Base-by-base conservation (phyloP, 108 stramenopile genomes). In the Nannochloropsis oceanica region DNA sequence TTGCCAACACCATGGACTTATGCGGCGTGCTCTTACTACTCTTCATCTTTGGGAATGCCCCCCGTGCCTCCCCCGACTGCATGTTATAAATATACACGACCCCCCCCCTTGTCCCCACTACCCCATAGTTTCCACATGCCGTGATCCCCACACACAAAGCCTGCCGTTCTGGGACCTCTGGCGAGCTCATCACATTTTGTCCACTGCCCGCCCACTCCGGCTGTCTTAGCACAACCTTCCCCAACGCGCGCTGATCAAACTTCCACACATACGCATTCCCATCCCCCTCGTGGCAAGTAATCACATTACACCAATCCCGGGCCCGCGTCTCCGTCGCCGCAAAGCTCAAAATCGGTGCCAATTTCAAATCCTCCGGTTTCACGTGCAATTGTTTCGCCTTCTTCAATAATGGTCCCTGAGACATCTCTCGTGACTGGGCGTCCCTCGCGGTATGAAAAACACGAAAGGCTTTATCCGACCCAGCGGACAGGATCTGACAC, bases 81-180 rank as follows among this genome's bases (percentile, higher is more conserved):
- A 97, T 86, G 87, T 97, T 97, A 92, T 97, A 99, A 90, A 94
- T 94, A 93, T 94, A 96, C 12, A 99, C 92, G 25, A 87, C 87
- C 82, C 98, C 98, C 24, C 95, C 95, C 79, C 91, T 84, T n/a
- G 95, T 96, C 46, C 97, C 98, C 27, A 99, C 96, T 18, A 97
- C 84, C 7, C 94, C 95, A 89, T 93, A 97, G 92, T 96, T 84
- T 5, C 92, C 92, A 79, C 88, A 88, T 27, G 85, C 89, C n/a
- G 86, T 88, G 87, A 18, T 27, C 20, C 27, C 27, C 81, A 81
- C 26, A 8, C 81, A 81, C 18, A 34, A 10, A 8, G 26, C 20
- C 25, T 73, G 59, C 59, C 59, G 59, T 25, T 42, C 27, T 83
- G 24, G 8, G 5, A 22, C 24, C 22, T 83, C 83, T 14, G 43